Base-by-base conservation (phyloP, 1,139 yeast species). In the Pneumocystis carinii region DNA sequence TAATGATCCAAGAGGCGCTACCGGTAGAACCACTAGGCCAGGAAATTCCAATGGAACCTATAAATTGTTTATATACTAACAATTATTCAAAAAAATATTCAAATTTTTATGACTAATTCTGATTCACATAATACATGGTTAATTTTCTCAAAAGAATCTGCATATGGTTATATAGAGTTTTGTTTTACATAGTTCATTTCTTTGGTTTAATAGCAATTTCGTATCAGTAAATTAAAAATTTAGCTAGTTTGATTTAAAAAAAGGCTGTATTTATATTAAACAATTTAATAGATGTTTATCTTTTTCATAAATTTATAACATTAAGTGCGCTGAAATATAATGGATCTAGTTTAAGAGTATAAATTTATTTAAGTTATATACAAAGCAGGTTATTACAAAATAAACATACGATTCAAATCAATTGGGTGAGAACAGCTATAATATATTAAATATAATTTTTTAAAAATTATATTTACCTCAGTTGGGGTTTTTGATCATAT, bases 401-500 rank as follows among this genome's bases (percentile, higher is more conserved):
- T 48, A 48, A 48, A 48, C 3, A 48, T 6, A 24, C 55, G 55
- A 12, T 48, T 48, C n/a, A 48, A 48, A 48, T 48, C 55, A 5
- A 48, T 48, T 10, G 55, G 55, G 10, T 48, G 55, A 48, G 55
- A 48, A 12, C 55, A 48, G 27, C 55, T 48, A 24, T 48, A 48
- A 4, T 48, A 24, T 48, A 12, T 48, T 19, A 48, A 14, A 24
- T 24, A 8, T 8, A n/a, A 48, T 48, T 48, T 19, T 42, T 48
- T 1, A 24, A 48, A 48, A 24, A 12, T 12, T 8, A 39, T 27
- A 39, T 3, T 39, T 37, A 57, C 42, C 59, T 57, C 2, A 57
- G 6, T 29, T 57, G 59, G 27, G 59, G 59, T 57, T 37, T 37
- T 39, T 57, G 59, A 19, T 37, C 41, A 39, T 57, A 57, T 39